These are phyloP conservation scores for Saturnispora ahearnii DNA, from an alignment of 805 yeast genomes.

Conservation along the genomic window DNA sequence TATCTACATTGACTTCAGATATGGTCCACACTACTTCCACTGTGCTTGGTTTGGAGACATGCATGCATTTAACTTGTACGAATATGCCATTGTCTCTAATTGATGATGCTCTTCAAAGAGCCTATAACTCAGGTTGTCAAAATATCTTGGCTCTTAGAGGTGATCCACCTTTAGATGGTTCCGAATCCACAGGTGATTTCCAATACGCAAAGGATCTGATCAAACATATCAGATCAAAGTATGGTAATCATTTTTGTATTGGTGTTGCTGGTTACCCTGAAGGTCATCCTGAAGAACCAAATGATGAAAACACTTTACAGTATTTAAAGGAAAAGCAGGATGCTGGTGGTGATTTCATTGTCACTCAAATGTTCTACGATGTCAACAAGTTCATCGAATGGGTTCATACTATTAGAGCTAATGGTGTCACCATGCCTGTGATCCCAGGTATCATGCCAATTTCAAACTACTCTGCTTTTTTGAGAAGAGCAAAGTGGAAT, in stretches of 20 bases:
- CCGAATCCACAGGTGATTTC: conserved; percentile 76
- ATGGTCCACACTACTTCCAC: conserved; percentile 87
- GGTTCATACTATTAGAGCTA: conserved; percentile 62
- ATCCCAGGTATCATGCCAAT: conserved; percentile 99
- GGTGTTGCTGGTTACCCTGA: conserved; percentile 98
- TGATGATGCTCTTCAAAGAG: conserved; percentile 77
- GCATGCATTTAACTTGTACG: conserved; percentile 97
- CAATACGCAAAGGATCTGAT: conserved; percentile 83
- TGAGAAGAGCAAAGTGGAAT: conserved; percentile 94
- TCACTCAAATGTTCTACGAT: conserved; percentile 97
- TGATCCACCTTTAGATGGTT: conserved; percentile 78
- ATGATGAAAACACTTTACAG: conserved; percentile 40
- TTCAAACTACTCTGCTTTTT: conserved; percentile 84
- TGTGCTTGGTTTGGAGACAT: conserved; percentile 86
- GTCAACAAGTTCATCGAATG: conserved; percentile 75
- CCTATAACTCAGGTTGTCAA: conserved; percentile 88
- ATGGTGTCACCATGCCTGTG: conserved; percentile 76
- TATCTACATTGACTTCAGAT: conserved; percentile 77
- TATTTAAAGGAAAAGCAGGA: conserved; percentile 83
- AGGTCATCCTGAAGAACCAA: conserved; percentile 86
- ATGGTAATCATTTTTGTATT: conserved; percentile 85
- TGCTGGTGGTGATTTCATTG: conserved; percentile 87
- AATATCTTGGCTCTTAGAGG: conserved; percentile 93
- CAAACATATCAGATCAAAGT: conserved; percentile 58
- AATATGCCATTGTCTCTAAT: conserved; percentile 79